Evolutionary conservation across 2,329 filamentous ascomycete species (phyloP).

Genomic region (Sarocladiaceae sp.): DNA sequence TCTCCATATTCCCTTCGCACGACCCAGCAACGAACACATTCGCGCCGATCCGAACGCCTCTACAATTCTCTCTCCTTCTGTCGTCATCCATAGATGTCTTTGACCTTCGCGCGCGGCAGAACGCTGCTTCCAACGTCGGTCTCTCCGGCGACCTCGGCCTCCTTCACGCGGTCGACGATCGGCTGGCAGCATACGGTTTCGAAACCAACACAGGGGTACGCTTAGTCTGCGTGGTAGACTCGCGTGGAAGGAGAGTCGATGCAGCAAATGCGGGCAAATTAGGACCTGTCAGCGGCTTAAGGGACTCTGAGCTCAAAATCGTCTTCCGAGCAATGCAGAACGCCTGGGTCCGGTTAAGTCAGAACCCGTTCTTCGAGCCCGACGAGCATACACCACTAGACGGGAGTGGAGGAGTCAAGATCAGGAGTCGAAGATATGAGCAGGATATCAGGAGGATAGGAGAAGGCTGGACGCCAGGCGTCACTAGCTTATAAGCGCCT

Average conservation of each 20-base stretch:
- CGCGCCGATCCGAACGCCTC: conserved; percentile 60
- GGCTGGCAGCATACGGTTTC: conserved; percentile 90
- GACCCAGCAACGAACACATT: conserved; percentile 49
- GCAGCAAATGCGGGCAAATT: conserved; percentile 12
- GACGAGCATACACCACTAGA: conserved; percentile 69
- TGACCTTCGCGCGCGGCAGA: conserved; percentile 73
- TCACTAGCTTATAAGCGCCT: conserved; percentile 49
- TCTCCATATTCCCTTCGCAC: conserved; percentile 81
- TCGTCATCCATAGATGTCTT: conserved; percentile 93
- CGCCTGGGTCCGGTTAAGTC: conserved; percentile 83
- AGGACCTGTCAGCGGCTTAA: conserved; percentile 53
- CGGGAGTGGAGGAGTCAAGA: conserved; percentile 59
- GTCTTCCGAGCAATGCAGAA: conserved; percentile 89
- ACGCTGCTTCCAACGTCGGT: conserved; percentile 44
- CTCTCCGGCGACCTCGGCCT: conserved; percentile 84
- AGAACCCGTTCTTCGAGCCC: conserved; percentile 93
- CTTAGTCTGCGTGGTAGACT: conserved; percentile 86
- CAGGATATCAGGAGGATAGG: conserved; percentile 83
- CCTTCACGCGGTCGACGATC: conserved; percentile 89
- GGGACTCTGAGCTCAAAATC: conserved; percentile 83
- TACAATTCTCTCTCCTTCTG: conserved; percentile 89
- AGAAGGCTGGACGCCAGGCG: conserved; percentile 75
- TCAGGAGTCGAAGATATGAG: conserved; percentile 76
- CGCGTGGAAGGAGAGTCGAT: conserved; percentile 63
- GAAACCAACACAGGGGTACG: conserved; percentile 94